phyloP scores from a whole-genome alignment of 2,329 filamentous ascomycete species.

The Colletotrichum sp. region DNA sequence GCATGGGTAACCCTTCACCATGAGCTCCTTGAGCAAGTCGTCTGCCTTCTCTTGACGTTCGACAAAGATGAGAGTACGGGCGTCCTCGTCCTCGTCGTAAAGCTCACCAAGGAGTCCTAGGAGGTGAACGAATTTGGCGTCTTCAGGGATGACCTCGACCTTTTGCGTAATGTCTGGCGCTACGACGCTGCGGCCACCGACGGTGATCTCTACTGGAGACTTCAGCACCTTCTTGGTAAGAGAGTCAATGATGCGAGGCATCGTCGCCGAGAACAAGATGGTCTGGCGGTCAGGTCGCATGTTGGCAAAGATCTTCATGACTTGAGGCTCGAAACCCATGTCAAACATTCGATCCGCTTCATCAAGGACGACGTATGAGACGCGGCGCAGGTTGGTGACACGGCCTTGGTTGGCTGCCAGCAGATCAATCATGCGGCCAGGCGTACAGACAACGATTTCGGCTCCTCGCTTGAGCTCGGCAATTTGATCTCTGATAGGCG shows the following conservation, averaged over 20 bases:
- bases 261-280: slow-evolving; percentile 94
- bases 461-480: slow-evolving; percentile 94
- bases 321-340: slow-evolving; percentile 98
- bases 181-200: slow-evolving; percentile 86
- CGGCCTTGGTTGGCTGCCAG: slow-evolving; percentile 92
- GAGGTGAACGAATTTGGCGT: slow-evolving; percentile 82
- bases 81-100: slow-evolving; percentile 87
- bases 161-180: slow-evolving; percentile 93
- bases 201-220: slow-evolving; percentile 87
- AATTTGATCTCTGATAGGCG: slow-evolving; percentile 97
- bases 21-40: slow-evolving; percentile 76
- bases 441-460: slow-evolving; percentile 94
- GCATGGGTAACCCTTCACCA: slow-evolving; percentile 86
- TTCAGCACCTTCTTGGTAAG: slow-evolving; percentile 87
- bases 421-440: slow-evolving; percentile 94
- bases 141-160: slow-evolving; percentile 85
- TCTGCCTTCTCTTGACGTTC: slow-evolving; percentile 92
- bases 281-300: slow-evolving; percentile 93
- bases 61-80: slow-evolving; percentile 88
- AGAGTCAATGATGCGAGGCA: slow-evolving; percentile 91
- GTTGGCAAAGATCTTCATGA: slow-evolving; percentile 94
- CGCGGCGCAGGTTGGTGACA: slow-evolving; percentile 86
- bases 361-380: slow-evolving; percentile 94
- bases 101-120: slow-evolving; percentile 87
- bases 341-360: slow-evolving; percentile 99